These are phyloP conservation scores for Torulaspora pretoriensis DNA, from an alignment of 1,139 yeast species.

Conservation along the genomic window DNA sequence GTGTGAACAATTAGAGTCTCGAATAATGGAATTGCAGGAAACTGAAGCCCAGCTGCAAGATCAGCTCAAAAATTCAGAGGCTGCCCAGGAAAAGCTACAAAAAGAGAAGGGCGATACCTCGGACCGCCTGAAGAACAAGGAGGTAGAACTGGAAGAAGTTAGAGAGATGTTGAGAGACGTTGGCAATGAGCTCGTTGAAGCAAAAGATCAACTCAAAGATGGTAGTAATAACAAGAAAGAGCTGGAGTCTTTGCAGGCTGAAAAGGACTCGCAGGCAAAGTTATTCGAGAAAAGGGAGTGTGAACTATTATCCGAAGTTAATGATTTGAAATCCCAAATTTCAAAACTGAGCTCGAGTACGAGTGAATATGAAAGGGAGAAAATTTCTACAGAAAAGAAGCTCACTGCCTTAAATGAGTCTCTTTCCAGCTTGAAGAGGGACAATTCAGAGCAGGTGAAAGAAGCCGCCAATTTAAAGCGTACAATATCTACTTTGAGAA, in stretches of 20 bases:
- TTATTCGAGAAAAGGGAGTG: slow-evolving; percentile 15
- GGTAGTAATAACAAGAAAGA: slow-evolving; percentile 13
- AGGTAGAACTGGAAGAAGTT: slow-evolving; percentile 40
- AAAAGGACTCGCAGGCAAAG: slow-evolving; percentile 32
- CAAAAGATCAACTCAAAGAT: slow-evolving; percentile 31
- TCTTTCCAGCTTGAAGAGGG: slow-evolving; percentile 41
- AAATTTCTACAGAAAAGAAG: slow-evolving; percentile 29
- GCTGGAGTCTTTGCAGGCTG: slow-evolving; percentile 21
- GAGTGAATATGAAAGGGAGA: slow-evolving; percentile 12
- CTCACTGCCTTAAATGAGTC: slow-evolving; percentile 32
- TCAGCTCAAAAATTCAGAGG: slow-evolving; percentile 15
- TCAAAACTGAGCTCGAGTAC: slow-evolving; percentile 5
- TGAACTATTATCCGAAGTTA: slow-evolving; percentile 15
- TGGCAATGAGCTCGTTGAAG: slow-evolving; percentile 66
- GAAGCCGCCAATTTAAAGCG: slow-evolving; percentile 36
- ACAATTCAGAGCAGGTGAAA: slow-evolving; percentile 38
- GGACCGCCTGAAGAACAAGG: slow-evolving; percentile 23
- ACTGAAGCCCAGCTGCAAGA: slow-evolving; percentile 6
- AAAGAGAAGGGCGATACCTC: slow-evolving; percentile 15
- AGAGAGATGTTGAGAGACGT: slow-evolving; percentile 69
- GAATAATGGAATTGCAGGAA: slow-evolving; percentile 6
- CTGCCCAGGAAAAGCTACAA: slow-evolving; percentile 16
- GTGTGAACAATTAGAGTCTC: slow-evolving; percentile 18
- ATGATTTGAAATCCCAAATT: slow-evolving; percentile 14
- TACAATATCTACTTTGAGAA: slow-evolving; percentile 29